Evolutionary conservation across 75 land plant genomes (phyloP).

Genomic region (Pseudotsuga menziesii): DNA sequence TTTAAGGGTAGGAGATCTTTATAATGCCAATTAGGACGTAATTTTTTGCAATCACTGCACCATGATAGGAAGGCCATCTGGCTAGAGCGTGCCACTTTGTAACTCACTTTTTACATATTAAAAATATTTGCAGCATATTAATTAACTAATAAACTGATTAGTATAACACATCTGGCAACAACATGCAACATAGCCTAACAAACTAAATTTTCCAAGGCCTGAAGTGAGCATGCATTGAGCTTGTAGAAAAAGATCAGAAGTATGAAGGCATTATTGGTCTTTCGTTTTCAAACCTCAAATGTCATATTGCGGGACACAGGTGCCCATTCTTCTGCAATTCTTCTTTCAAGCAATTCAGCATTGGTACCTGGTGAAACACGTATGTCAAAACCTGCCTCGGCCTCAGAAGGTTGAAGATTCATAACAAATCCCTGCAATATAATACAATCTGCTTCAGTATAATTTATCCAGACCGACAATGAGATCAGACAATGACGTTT

Average conservation of each 20-base stretch:
- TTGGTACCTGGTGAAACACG: conserved; percentile 78
- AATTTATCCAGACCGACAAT: no score
- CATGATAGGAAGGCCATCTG: no score
- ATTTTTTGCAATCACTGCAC: no score
- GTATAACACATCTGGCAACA: background rate
- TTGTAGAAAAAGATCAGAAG: background rate
- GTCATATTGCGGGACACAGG: conserved; percentile 68
- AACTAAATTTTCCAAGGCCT: background rate
- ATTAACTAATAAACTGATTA: no score
- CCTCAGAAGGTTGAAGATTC: conserved; percentile 99
- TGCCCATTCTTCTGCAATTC: conserved; percentile 91
- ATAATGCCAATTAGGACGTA: no score
- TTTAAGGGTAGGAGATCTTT: no score
- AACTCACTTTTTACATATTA: no score
- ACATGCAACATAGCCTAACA: background rate
- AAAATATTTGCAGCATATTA: no score
- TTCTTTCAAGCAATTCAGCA: conserved; percentile 53
- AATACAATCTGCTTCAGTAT: background rate
- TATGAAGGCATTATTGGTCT: background rate
- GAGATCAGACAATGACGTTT: no score
- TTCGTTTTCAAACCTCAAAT: conserved; percentile 29
- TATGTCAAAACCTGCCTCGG: conserved; percentile 92
- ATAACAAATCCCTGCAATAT: conserved; percentile 86
- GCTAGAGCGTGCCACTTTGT: no score
- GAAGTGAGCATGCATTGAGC: background rate